Evolutionary conservation across 441 rosid genomes (phyloP).

Genomic region (Manihot esculenta): DNA sequence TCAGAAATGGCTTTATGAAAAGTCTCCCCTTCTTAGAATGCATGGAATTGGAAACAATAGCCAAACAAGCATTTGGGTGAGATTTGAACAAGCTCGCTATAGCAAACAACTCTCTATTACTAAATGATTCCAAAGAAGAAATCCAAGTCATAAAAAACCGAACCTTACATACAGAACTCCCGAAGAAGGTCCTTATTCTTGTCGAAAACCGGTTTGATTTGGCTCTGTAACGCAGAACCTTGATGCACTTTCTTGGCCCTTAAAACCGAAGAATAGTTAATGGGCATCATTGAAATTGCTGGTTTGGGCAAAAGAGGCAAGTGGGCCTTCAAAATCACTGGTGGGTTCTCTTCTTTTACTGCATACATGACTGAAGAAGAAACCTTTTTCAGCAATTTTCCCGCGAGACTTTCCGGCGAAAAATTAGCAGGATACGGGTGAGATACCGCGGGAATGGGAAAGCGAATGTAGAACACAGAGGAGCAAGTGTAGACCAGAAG

Average conservation of each 20-base stretch:
- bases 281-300: conserved; percentile 29
- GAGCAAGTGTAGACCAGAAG: conserved; percentile 64
- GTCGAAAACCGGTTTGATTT: conserved; percentile 44
- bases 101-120: conserved; percentile 53
- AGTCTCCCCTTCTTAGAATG: conserved; percentile 49
- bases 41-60: conserved; percentile 65
- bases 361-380: conserved; percentile 43
- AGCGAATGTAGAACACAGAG: conserved; percentile 57
- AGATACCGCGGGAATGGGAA: conserved; percentile 45
- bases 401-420: conserved; percentile 29
- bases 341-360: conserved; percentile 48
- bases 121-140: conserved; percentile 57
- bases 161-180: conserved; percentile 48
- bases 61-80: conserved; percentile 59
- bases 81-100: conserved; percentile 63
- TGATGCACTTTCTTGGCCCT: conserved; percentile 27
- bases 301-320: conserved; percentile 31
- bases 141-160: conserved; percentile 93
- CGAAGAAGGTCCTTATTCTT: conserved; percentile 43
- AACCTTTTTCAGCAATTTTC: conserved; percentile 24
- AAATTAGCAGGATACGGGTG: conserved; percentile 27
- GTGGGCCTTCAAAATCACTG: conserved; percentile 31
- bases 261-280: conserved; percentile 4
- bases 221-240: conserved; percentile 21
- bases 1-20: conserved; percentile 45